phyloP scores from a whole-genome alignment of 768 basidiomycete species.

The Lentinus brumalis region DNA sequence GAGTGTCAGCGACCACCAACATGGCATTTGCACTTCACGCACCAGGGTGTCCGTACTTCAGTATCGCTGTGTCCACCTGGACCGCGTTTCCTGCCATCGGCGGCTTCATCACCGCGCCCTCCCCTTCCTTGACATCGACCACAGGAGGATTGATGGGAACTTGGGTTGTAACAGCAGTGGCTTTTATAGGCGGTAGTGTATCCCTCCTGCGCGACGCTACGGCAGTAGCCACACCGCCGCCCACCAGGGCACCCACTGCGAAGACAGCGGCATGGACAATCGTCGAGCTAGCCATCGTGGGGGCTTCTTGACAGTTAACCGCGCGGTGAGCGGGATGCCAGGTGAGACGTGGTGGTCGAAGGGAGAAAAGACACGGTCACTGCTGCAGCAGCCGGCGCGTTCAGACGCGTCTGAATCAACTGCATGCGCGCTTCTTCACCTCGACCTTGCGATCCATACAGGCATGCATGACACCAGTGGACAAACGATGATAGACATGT shows the following conservation, averaged over 20 bases:
- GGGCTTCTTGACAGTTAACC: background rate
- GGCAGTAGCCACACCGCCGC: constrained; percentile 68
- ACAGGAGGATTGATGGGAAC: constrained; percentile 36
- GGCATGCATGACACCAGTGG: too few species aligned
- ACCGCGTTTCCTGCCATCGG: constrained; percentile 28
- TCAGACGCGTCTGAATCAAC: too few species aligned
- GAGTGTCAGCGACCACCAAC: background rate
- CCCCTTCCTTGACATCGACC: constrained; percentile 48
- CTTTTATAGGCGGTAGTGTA: constrained; percentile 12
- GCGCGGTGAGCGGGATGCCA: too few species aligned
- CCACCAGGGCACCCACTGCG: constrained; percentile 79
- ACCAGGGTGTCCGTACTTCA: constrained; percentile 88
- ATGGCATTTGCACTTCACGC: constrained; percentile 22
- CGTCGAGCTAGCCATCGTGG: constrained; percentile 45
- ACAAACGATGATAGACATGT: constrained; percentile 1
- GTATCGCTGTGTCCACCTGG: constrained; percentile 38
- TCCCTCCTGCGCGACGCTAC: constrained; percentile 38
- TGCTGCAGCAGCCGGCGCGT: too few species aligned
- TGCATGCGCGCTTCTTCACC: too few species aligned
- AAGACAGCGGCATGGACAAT: constrained; percentile 72
- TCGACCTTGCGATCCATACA: too few species aligned
- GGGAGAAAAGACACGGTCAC: background rate
- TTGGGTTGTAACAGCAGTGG: constrained; percentile 12
- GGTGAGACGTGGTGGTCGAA: background rate
- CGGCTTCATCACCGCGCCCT: constrained; percentile 44